Evolutionary conservation across 2,329 filamentous ascomycete genomes (phyloP).

Genomic region (Trichoderma sp.): DNA sequence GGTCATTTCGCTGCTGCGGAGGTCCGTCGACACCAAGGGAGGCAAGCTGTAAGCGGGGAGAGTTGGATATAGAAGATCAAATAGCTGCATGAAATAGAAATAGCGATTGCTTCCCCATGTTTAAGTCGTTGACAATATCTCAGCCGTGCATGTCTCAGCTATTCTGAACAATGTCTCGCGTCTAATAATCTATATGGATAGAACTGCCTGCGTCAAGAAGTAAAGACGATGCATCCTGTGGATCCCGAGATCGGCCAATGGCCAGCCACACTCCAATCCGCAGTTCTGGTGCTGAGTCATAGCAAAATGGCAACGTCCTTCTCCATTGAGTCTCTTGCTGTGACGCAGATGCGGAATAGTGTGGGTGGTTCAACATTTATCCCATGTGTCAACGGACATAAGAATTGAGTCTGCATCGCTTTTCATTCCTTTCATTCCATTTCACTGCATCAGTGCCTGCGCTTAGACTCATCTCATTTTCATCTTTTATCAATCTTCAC

Average conservation of each 20-base stretch:
- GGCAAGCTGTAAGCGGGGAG: conserved; percentile 39
- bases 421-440: not conserved
- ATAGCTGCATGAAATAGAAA: conserved; percentile 5
- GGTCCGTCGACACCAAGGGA: conserved; percentile 68
- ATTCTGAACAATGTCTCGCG: not conserved
- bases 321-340: not conserved
- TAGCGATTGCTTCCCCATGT: not conserved
- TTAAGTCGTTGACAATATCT: not conserved
- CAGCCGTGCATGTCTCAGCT: not conserved
- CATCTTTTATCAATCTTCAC: not conserved
- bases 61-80: not conserved
- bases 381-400: not conserved
- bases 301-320: not conserved
- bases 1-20: conserved; percentile 79
- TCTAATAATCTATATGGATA: not conserved
- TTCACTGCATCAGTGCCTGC: not conserved
- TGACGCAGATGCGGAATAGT: not conserved
- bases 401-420: not conserved
- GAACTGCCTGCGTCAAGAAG: not conserved
- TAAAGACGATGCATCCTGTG: not conserved
- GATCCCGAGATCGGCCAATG: conserved; percentile 22
- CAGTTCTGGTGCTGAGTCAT: conserved; percentile 5
- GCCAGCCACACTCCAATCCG: not conserved
- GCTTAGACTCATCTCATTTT: not conserved
- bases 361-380: conserved; percentile 1